Conservation (phyloP, 2,329 filamentous ascomycete genomes). For the Neonectria punicea region DNA sequence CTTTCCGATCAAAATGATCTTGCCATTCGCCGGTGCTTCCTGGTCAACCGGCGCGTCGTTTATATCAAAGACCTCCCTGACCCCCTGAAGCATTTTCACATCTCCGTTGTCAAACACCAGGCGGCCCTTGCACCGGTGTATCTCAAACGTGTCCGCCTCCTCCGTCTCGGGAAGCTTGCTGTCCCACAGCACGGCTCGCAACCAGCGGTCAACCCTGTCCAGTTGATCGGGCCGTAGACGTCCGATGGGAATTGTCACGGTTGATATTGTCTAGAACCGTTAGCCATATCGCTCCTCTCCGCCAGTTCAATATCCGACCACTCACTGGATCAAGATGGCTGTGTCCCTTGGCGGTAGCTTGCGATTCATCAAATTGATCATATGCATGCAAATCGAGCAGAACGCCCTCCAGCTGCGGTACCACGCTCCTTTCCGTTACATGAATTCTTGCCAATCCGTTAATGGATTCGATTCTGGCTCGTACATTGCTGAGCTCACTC, state of each 20-base stretch:
- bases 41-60: constrained; percentile 66
- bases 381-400: constrained; percentile 94
- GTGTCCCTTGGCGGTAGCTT: constrained; percentile 80
- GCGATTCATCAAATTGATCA: constrained; percentile 79
- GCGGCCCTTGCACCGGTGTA: constrained; percentile 89
- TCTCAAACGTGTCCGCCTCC: constrained; percentile 68
- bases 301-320: constrained; percentile 23
- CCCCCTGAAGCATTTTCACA: constrained; percentile 86
- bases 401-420: constrained; percentile 86
- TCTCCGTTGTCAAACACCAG: constrained; percentile 72
- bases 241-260: constrained; percentile 76
- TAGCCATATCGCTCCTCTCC: constrained; percentile 23
- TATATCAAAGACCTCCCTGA: constrained; percentile 93
- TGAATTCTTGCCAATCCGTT: constrained; percentile 90
- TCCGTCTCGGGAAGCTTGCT: constrained; percentile 64
- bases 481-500: constrained; percentile 75
- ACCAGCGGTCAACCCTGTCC: constrained; percentile 78
- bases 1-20: constrained; percentile 73
- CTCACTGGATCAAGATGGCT: constrained; percentile 89
- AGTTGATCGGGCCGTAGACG: constrained; percentile 68
- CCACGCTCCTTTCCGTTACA: constrained; percentile 80
- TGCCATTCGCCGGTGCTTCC: constrained; percentile 55
- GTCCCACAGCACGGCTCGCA: constrained; percentile 88
- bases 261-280: constrained; percentile 78
- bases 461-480: constrained; percentile 80